Conservation (phyloP, 2,329 filamentous ascomycete species). For the Hypoxylon sp. region DNA sequence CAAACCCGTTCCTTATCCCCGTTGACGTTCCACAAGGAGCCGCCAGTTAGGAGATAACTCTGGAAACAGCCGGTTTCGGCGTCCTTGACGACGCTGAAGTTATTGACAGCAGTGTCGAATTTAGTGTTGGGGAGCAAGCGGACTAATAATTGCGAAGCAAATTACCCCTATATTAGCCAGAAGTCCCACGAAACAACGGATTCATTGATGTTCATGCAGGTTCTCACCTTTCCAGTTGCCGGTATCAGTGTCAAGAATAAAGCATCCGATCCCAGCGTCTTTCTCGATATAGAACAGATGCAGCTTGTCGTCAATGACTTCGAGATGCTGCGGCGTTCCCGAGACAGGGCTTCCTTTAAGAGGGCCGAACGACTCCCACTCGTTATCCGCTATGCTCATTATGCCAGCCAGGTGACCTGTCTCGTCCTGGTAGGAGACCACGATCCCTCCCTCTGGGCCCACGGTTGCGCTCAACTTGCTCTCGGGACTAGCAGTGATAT, state of each 20-base stretch:
- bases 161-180: constrained; percentile 3
- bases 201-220: neutral
- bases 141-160: constrained; percentile 12
- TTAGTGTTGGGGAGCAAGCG: constrained; percentile 20
- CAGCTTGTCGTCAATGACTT: constrained; percentile 29
- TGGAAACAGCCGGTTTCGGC: constrained; percentile 19
- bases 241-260: constrained; percentile 17
- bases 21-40: constrained; percentile 25
- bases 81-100: constrained; percentile 30
- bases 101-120: constrained; percentile 23
- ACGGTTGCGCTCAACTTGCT: constrained; percentile 30
- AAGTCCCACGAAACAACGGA: neutral
- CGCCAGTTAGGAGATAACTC: constrained; percentile 28
- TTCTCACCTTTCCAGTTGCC: constrained; percentile 29
- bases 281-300: constrained; percentile 32
- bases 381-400: constrained; percentile 13
- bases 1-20: constrained; percentile 21
- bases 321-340: constrained; percentile 35
- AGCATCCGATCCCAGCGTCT: constrained; percentile 16
- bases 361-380: constrained; percentile 30
- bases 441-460: constrained; percentile 23
- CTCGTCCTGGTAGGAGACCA: constrained; percentile 36
- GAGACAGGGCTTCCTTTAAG: constrained; percentile 16
- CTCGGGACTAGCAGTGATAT: constrained; percentile 19
- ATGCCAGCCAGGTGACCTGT: constrained; percentile 22